These are phyloP conservation scores for Hymenoscyphus scutula DNA, from an alignment of 2,329 filamentous ascomycete species.

Conservation along the genomic window DNA sequence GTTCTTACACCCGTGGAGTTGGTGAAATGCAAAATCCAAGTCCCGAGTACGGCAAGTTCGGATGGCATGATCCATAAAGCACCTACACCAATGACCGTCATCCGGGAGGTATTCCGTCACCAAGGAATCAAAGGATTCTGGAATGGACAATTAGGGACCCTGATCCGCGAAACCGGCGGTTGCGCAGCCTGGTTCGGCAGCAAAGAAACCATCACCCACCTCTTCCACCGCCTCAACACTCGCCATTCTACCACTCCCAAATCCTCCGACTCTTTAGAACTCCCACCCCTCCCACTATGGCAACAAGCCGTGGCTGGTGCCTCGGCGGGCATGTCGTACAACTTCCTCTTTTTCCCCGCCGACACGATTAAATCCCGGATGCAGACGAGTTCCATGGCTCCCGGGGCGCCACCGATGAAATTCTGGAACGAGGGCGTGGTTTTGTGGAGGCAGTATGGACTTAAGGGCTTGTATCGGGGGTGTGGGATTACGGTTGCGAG, in stretches of 20 bases:
- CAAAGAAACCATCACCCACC: conserved; percentile 72
- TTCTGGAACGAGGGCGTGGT: conserved; percentile 71
- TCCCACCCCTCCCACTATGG: conserved; percentile 66
- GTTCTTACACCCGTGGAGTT: conserved; percentile 94
- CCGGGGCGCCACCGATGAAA: conserved; percentile 50
- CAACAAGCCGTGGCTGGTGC: conserved; percentile 88
- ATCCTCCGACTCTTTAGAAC: conserved; percentile 9
- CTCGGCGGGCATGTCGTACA: conserved; percentile 87
- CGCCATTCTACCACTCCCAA: conserved; percentile 27
- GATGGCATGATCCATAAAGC: conserved; percentile 45
- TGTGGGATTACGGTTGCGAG: conserved; percentile 90
- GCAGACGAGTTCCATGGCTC: conserved; percentile 73
- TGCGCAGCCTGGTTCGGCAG: conserved; percentile 93
- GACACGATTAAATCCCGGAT: conserved; percentile 97
- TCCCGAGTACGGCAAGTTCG: conserved; percentile 47
- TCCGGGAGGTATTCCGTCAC: conserved; percentile 75
- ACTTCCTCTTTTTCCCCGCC: conserved; percentile 95
- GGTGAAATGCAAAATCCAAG: conserved; percentile 98
- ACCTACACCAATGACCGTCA: conserved; percentile 66
- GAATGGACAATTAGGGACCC: conserved; percentile 89
- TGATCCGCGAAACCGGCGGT: conserved; percentile 91
- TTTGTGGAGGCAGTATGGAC: conserved; percentile 78
- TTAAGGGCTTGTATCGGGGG: conserved; percentile 85
- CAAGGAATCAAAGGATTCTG: conserved; percentile 87
- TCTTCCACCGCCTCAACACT: conserved; percentile 35